Conservation (phyloP, 108 stramenopile species). For the Asterionellopsis glacialis region DNA sequence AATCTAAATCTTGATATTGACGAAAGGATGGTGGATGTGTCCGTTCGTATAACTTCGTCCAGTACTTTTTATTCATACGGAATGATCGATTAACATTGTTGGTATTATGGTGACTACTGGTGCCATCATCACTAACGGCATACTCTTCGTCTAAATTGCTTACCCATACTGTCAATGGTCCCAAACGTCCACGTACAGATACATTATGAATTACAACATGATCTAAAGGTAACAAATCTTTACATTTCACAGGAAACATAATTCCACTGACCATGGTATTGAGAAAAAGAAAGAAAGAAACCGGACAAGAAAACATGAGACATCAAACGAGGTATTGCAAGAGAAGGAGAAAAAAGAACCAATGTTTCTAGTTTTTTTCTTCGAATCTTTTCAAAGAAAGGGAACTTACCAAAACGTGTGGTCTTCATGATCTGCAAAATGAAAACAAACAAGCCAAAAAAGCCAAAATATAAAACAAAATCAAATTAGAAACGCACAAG, state of each 20-base stretch:
- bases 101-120: neutral
- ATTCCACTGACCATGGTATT: slow-evolving; percentile 49
- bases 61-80: slow-evolving; percentile 31
- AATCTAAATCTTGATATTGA: slow-evolving; percentile 51
- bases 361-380: no score
- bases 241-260: slow-evolving; percentile 83
- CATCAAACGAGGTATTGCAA: neutral
- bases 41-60: slow-evolving; percentile 78
- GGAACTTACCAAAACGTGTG: slow-evolving; percentile 78
- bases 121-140: no score
- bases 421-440: slow-evolving; percentile 75
- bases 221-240: slow-evolving; percentile 66
- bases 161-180: slow-evolving; percentile 80
- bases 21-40: slow-evolving; percentile 44
- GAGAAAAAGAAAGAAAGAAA: slow-evolving; percentile 12
- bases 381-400: no score
- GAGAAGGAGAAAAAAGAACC: neutral
- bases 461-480: slow-evolving; percentile 1
- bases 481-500: no score
- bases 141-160: slow-evolving; percentile 46
- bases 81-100: slow-evolving; percentile 9
- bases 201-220: slow-evolving; percentile 63
- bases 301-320: neutral
- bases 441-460: slow-evolving; percentile 1
- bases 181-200: slow-evolving; percentile 63